phyloP scores from a whole-genome alignment of 768 basidiomycete genomes.

The Imleria badia region DNA sequence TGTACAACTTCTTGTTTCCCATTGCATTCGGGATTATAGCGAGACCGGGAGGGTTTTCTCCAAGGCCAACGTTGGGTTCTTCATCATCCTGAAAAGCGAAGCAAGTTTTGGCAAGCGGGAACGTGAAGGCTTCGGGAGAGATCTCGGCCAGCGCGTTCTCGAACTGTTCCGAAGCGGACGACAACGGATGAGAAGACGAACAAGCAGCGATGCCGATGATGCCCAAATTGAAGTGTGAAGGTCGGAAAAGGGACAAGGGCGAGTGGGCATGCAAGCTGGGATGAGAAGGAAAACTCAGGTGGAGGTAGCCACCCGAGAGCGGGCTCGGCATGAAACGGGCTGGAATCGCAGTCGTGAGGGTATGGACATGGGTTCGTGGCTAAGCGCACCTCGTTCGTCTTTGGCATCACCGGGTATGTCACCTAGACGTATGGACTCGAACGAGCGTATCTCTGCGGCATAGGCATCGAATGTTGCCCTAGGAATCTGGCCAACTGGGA shows the following conservation, averaged over 20 bases:
- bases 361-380: background rate
- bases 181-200: conserved; percentile 51
- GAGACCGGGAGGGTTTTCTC: conserved; percentile 58
- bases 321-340: conserved; percentile 82
- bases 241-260: conserved; percentile 69
- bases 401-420: conserved; percentile 81
- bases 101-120: conserved; percentile 78
- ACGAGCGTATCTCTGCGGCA: conserved; percentile 68
- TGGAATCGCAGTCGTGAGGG: conserved; percentile 27
- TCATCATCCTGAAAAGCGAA: conserved; percentile 80
- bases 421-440: conserved; percentile 71
- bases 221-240: conserved; percentile 81
- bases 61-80: conserved; percentile 50
- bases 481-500: conserved; percentile 81
- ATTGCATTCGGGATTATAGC: conserved; percentile 81
- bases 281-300: conserved; percentile 75
- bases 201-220: conserved; percentile 85
- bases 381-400: conserved; percentile 66
- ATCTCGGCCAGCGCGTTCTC: conserved; percentile 60
- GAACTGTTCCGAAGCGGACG: conserved; percentile 63
- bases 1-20: conserved; percentile 84
- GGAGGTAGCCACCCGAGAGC: conserved; percentile 75
- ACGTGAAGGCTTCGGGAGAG: conserved; percentile 65
- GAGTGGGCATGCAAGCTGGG: conserved; percentile 68
- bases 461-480: conserved; percentile 70